Base-by-base conservation (phyloP, 495 filamentous ascomycete species). In the Aspergillus homomorphus region DNA sequence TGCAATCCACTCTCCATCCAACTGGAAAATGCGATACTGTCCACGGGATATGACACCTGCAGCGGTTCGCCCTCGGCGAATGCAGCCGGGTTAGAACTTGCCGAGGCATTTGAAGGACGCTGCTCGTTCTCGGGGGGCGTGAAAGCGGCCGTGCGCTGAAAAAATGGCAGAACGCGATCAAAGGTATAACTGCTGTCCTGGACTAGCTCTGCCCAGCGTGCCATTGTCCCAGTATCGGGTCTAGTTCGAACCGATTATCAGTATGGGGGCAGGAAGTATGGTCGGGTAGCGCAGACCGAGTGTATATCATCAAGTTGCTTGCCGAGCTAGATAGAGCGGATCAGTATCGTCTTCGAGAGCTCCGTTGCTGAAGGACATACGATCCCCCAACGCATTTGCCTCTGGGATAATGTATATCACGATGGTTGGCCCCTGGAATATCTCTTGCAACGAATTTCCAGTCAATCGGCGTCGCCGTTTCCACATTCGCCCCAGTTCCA, bases 141-240 rank as follows among this genome's bases (percentile, higher is more conserved):
- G 64, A 85, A 84, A 0, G 73, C 58, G 0, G 75, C 53, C 48
- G 75, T 80, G 45, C 79, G 80, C 58, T 85, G 67, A 56, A 80
- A 88, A 58, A 76, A 84, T 0, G 82, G 81, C 0, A 84, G 68
- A 0, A 83, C 55, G 7, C 78, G 71, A 9, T 82, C 73, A 28
- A 73, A 88, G 3, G 68, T 69, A 59, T 82, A 89, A 53, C 70
- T 77, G 1, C 74, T 49, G 60, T 88, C 85, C 42, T 78, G 76
- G 6, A 87, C 82, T 0, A 51, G 42, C 24, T 83, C 75, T 0
- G 84, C 85, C 85, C 84, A 88, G 58, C 68, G 61, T 14, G 82
- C 66, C 59, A 77, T 72, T 5, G 79, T 68, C 9, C 68, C 69
- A 45, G 46, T 64, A 0, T 72, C 75, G 0, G 72, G 73, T 26